Evolutionary conservation across 768 basidiomycete species (phyloP), one percentile per base, ranked within the genome.

Genomic region (Leccinum variicolor): DNA sequence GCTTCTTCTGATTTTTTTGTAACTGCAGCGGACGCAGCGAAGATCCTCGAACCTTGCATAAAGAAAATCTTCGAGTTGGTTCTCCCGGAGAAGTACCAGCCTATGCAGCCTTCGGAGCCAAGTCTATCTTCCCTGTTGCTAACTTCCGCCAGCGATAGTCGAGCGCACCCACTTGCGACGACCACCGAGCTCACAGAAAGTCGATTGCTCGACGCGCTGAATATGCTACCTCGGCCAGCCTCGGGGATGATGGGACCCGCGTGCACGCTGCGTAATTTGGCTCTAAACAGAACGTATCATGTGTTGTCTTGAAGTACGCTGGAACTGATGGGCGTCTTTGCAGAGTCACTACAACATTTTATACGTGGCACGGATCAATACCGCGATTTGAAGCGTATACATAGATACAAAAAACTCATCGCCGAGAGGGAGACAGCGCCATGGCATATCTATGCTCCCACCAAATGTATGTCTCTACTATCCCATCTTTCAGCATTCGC

Each of bases 181-280:
- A 15, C 14, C 19, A 13, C 19, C 19, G 41, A 43, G n/a, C 19
- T 21, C 19, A 21, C 41, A 21, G 41, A 43, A 21, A 43, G 17
- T 43, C 41, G 19, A 5, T 43, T 21, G 11, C 41, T 43, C 11
- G 41, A 43, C 19, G 19, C 41, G 11, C 11, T 19, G 11, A 6
- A 43, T 13, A 43, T 43, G 41, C 5, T 19, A 21, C 41, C 41
- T 52, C n/a, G 17, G 33, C 51, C 58, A 47, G 49, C 62, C 51
- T 64, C 68, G 10, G 51, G 61, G 61, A 63, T 69, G 66, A 11
- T 69, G 56, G 47, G 47, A 48, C 47, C 47, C 10, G 26, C 17
- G 14, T 48, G 26, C 25, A n/a, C 47, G 47, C 26, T 48, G 17
- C 47, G 47, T n/a, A 48, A 26, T 48, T 28, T 48, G 15, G 47